phyloP scores from a whole-genome alignment of 1,284 basidiomycete species.

The Papiliotrema laurentii region DNA sequence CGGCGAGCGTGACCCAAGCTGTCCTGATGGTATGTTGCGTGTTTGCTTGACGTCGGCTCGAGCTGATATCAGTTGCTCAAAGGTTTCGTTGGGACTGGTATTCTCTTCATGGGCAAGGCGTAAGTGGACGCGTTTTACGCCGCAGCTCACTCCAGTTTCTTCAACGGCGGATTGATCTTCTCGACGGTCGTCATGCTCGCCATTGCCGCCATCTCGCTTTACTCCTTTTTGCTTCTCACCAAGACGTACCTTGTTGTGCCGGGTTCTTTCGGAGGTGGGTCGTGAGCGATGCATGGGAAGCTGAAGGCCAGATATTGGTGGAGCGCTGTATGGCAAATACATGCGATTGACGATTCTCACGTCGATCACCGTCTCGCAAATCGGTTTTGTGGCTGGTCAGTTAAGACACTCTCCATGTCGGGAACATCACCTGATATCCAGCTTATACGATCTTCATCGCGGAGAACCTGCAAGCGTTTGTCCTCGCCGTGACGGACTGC shows the following conservation, averaged over 20 bases:
- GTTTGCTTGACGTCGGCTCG: not conserved
- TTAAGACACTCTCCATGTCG: not conserved
- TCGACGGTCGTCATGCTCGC: slow-evolving; percentile 71
- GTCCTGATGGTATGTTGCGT: slow-evolving; percentile 69
- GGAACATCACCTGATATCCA: slow-evolving; percentile 24
- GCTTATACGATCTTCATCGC: slow-evolving; percentile 97
- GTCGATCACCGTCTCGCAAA: slow-evolving; percentile 85
- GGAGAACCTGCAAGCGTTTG: slow-evolving; percentile 83
- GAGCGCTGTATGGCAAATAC: slow-evolving; percentile 82
- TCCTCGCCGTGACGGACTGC: slow-evolving; percentile 80
- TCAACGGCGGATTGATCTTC: slow-evolving; percentile 79
- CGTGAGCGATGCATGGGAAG: not conserved
- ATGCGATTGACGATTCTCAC: slow-evolving; percentile 86
- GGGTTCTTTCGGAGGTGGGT: slow-evolving; percentile 84
- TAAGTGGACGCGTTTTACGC: slow-evolving; percentile 46
- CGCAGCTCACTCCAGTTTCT: slow-evolving; percentile 59
- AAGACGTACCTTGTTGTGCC: slow-evolving; percentile 83
- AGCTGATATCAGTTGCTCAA: slow-evolving; percentile 65
- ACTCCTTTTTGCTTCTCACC: slow-evolving; percentile 90
- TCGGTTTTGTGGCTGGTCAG: slow-evolving; percentile 54
- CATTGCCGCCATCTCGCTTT: slow-evolving; percentile 84
- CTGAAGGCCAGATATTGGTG: slow-evolving; percentile 72
- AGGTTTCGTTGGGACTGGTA: slow-evolving; percentile 93
- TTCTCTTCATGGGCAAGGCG: slow-evolving; percentile 93
- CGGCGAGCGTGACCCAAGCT: slow-evolving; percentile 81